Evolutionary conservation across 2,329 filamentous ascomycete species (phyloP), one percentile per base, ranked within the genome.

Genomic region (Penicillium sp.): DNA sequence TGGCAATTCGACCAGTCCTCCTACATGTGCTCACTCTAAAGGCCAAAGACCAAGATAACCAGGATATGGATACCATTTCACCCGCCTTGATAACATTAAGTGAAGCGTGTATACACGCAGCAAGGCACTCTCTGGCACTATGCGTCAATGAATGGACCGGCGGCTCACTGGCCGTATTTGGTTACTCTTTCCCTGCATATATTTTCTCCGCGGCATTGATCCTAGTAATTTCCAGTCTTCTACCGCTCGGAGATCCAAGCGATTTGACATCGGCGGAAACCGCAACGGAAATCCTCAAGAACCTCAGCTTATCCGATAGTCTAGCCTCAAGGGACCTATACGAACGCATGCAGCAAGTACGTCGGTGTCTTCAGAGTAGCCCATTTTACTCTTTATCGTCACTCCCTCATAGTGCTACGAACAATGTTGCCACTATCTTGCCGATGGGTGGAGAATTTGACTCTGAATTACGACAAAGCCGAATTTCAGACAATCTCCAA

Each of bases 1-100:
- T 70, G 30, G 65, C 69, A 0, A 70, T 69, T 14, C 59, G 69
- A 19, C 67, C 69, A n/a, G 68, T 71, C 10, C 55, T 72, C 13
- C 61, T 72, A 13, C 63, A 72, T 52, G 53, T 67, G 9, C 64
- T 72, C 13, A 46, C 55, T n/a, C 47, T 59, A 29, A 41, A 52
- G 19, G 39, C 39, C 29, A 62, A 52, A 16, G 19, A 53, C n/a
- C 44, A 44, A 10, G 16, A 19, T 4, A 19, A 46, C 9, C 45
- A 62, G 38, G 35, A 60, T 19, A 45, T 38, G 14, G 43, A 54
- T 26, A 47, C 56, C 23, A 47, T 49, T n/a, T 58, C 57, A 8
- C 63, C 63, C 6, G 59, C 67, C 14, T 56, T 68, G 4, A 43
- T 61, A 5, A 66, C 65, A 1, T 49, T 71, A 16, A 63, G 63